Evolutionary conservation across 2,329 filamentous ascomycete genomes (phyloP), one percentile per base, ranked within the genome.

Genomic region (Fusarium sp.): DNA sequence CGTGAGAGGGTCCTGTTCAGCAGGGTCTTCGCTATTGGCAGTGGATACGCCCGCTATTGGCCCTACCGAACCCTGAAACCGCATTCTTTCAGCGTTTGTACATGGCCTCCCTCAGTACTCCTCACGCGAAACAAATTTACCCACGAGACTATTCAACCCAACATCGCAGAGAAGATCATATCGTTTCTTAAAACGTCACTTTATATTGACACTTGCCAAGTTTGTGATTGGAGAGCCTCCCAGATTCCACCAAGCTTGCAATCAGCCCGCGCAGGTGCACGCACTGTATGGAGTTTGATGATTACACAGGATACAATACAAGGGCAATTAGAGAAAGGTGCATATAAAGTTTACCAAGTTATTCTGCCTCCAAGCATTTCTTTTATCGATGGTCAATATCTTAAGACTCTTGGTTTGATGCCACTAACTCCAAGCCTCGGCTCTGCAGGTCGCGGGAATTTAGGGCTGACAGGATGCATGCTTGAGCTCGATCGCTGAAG

Each of bases 401-500:
- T 4, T 6, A 15, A 48, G 18, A 28, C 18, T 28, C 4, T 22
- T 8, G 22, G 18, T 17, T 9, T 4, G 2, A 32, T 26, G 5
- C 18, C 1, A 1, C 18, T 4, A 34, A 57, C 39, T 13, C 32
- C 32, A 30, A 51, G 15, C 42, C n/a, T 55, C 15, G 36, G 51
- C 20, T 55, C 34, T 30, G 20, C 15, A 14, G 51, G 22, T 14
- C 34, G 24, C 3, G 18, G 24, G 20, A 55, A 44, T 32, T 56
- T 44, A 56, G 38, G 52, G 52, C 52, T 56, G 52, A 56, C 38
- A 32, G 26, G 52, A 56, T 44, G 17, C 20, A 55, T 30, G 24
- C 52, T n/a, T 14, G 9, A 22, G 51, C 24, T 38, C 24, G 24
- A 36, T 17, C 14, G 34, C 11, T 41, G 20, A 56, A 24, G 1